A percentile compares a stretch with the other conserved stretches of the same genome.
Evolutionary conservation across 148 eudicot species (phyloP).

Genomic region (Cornus controversa): DNA sequence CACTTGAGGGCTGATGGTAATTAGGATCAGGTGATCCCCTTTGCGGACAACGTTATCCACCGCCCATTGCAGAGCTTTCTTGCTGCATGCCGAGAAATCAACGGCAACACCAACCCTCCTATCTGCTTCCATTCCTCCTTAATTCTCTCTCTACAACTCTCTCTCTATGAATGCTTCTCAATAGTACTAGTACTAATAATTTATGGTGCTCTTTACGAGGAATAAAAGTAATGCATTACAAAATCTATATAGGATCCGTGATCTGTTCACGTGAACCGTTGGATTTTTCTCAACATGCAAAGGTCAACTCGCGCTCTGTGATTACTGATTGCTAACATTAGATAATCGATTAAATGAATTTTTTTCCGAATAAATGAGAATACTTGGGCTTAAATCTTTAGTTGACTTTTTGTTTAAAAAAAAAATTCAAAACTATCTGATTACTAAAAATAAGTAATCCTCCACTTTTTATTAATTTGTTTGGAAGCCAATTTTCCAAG

Average conservation of each 20-base stretch:
- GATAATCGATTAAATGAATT: too few relatives aligned
- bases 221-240: background rate
- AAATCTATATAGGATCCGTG: background rate
- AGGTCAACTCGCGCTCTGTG: too few relatives aligned
- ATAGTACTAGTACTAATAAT: too few relatives aligned
- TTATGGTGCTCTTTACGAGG: background rate
- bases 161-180: background rate
- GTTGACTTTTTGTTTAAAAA: too few relatives aligned
- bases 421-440: too few relatives aligned
- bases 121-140: constrained; percentile 33
- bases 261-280: background rate
- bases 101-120: constrained; percentile 75
- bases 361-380: too few relatives aligned
- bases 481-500: too few relatives aligned
- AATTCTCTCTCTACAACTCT: constrained; percentile 6
- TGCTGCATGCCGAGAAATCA: constrained; percentile 72
- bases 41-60: constrained; percentile 50
- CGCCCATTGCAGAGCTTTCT: constrained; percentile 67
- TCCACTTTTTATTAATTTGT: too few relatives aligned
- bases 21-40: constrained; percentile 71
- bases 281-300: background rate
- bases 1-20: constrained; percentile 34
- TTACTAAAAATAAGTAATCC: too few relatives aligned
- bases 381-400: too few relatives aligned
- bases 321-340: too few relatives aligned